Evolutionary conservation across 768 basidiomycete species (phyloP).

Genomic region (Rhodotorula graminis): DNA sequence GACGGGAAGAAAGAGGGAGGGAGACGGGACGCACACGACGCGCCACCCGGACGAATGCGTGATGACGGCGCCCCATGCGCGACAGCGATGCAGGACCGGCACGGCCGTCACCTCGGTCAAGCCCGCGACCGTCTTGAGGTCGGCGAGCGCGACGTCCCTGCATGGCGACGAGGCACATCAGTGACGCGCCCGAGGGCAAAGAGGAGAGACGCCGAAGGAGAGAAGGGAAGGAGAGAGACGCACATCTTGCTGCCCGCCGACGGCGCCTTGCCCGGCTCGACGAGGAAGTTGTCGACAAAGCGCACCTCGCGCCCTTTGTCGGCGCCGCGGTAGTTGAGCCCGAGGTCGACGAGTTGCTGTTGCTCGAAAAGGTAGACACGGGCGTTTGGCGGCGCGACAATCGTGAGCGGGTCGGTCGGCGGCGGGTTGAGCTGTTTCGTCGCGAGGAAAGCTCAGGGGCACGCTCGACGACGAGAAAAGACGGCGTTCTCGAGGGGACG

Average conservation of each 20-base stretch:
- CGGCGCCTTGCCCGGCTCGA: constrained; percentile 27
- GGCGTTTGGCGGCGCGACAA: constrained; percentile 59
- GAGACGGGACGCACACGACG: constrained; percentile 58
- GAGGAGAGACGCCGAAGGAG: too few species aligned
- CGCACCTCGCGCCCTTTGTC: constrained; percentile 6
- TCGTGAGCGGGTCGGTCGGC: constrained; percentile 61
- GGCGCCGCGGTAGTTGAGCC: constrained; percentile 49
- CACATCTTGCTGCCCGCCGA: constrained; percentile 23
- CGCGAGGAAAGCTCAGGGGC: background rate
- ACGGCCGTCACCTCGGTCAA: constrained; percentile 63
- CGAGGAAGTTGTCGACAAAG: constrained; percentile 26
- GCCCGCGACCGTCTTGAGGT: constrained; percentile 49
- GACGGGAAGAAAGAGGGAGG: too few species aligned
- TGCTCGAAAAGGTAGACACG: constrained; percentile 69
- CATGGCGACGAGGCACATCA: background rate
- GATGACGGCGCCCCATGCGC: constrained; percentile 67
- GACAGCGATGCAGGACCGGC: constrained; percentile 66
- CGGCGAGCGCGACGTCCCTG: background rate
- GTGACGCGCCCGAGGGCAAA: too few species aligned
- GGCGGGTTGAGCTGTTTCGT: constrained; percentile 60
- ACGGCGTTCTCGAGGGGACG: constrained; percentile 42
- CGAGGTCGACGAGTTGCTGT: constrained; percentile 66
- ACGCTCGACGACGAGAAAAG: background rate
- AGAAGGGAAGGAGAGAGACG: background rate
- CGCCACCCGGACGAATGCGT: constrained; percentile 70